Conservation (phyloP, 805 yeast species). For the Metschnikowia shivogae region DNA sequence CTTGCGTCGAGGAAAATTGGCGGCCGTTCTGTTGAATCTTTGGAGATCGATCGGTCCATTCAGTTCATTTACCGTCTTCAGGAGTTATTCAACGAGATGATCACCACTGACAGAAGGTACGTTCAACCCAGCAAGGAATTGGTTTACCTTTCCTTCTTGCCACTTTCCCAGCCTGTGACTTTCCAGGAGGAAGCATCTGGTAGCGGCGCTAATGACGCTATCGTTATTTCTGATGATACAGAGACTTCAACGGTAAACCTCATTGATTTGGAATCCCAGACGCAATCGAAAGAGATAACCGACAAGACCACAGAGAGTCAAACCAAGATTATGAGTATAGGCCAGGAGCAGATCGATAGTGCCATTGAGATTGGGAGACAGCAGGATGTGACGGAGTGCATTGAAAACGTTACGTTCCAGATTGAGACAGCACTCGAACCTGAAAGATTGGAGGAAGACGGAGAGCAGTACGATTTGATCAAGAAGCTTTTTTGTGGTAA, state of each 20-base stretch:
- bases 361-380: conserved; percentile 83
- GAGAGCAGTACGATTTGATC: conserved; percentile 79
- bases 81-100: conserved; percentile 65
- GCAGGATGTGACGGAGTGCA: conserved; percentile 97
- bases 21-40: conserved; percentile 74
- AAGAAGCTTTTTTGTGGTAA: conserved; percentile 82
- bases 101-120: conserved; percentile 54
- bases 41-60: conserved; percentile 75
- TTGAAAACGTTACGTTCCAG: conserved; percentile 88
- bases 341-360: conserved; percentile 64
- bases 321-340: conserved; percentile 31
- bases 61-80: conserved; percentile 76
- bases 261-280: neutral
- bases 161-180: conserved; percentile 61
- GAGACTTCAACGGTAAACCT: neutral
- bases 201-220: conserved; percentile 5
- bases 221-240: conserved; percentile 1
- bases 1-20: conserved; percentile 62
- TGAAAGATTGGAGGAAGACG: conserved; percentile 54
- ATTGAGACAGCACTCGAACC: conserved; percentile 85
- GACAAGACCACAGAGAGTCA: conserved; percentile 5
- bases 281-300: conserved; percentile 1
- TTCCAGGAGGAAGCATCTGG: conserved; percentile 32
- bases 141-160: conserved; percentile 83
- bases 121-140: conserved; percentile 80